Conservation (phyloP, 2,329 filamentous ascomycete species). For the Graphium sp. region DNA sequence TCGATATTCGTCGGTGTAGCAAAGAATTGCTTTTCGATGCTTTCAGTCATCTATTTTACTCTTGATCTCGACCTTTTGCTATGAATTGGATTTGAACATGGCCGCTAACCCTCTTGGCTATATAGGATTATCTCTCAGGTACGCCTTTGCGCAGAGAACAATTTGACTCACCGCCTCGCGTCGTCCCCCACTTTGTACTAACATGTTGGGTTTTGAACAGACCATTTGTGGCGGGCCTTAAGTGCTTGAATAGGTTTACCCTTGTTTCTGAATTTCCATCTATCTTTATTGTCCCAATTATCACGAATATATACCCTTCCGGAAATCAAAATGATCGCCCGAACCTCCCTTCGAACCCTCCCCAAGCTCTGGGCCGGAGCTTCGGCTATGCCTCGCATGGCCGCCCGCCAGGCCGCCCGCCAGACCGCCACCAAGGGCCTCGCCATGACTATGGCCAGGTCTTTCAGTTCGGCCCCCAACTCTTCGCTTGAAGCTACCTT, state of each 20-base stretch:
- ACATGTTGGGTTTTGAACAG: constrained; percentile 9
- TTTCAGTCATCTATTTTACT: too few relatives aligned
- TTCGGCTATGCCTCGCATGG: constrained; percentile 17
- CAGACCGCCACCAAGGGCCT: constrained; percentile 51
- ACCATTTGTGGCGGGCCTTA: constrained; percentile 23
- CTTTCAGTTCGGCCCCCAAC: constrained; percentile 4
- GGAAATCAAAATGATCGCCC: constrained; percentile 44
- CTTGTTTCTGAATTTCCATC: constrained; percentile 7
- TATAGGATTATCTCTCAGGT: constrained; percentile 64
- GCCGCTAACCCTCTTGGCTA: constrained; percentile 11
- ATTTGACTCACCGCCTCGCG: constrained; percentile 21
- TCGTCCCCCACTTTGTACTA: constrained; percentile 2
- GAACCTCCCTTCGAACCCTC: constrained; percentile 32
- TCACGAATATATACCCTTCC: too few relatives aligned
- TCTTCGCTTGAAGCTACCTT: constrained; percentile 51
- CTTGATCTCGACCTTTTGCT: constrained; percentile 5
- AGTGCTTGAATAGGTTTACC: constrained; percentile 8
- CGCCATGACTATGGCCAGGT: constrained; percentile 24
- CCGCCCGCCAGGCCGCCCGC: constrained; percentile 20
- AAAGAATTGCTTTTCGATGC: too few relatives aligned
- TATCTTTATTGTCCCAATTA: constrained; percentile 6
- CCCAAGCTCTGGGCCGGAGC: constrained; percentile 33
- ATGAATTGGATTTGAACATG: constrained; percentile 21
- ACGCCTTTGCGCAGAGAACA: constrained; percentile 13
- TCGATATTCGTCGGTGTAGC: too few relatives aligned